Evolutionary conservation across 1,139 yeast species (phyloP).

Genomic region (Diutina neorugosa): DNA sequence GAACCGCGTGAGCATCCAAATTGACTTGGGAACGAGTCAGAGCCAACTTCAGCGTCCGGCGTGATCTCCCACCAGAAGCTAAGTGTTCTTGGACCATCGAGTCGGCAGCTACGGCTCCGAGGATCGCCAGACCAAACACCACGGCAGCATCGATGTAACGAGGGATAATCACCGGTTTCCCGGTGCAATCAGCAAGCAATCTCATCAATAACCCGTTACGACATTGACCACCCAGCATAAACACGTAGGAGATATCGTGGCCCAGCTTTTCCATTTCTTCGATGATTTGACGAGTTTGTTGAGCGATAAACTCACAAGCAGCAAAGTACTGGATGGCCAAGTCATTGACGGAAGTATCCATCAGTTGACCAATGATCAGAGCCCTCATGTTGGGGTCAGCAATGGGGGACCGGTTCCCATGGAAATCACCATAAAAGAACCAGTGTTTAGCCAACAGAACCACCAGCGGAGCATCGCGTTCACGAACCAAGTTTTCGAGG

Average conservation of each 20-base stretch:
- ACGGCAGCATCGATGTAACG: slow-evolving; percentile 94
- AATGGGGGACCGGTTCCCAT: slow-evolving; percentile 93
- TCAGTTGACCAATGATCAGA: slow-evolving; percentile 82
- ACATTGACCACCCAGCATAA: slow-evolving; percentile 95
- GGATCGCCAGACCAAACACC: slow-evolving; percentile 86
- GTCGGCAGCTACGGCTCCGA: slow-evolving; percentile 89
- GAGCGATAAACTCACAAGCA: slow-evolving; percentile 95
- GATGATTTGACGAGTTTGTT: slow-evolving; percentile 90
- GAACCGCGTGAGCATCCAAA: slow-evolving; percentile 10
- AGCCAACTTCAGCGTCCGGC: slow-evolving; percentile 25
- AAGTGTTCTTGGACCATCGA: slow-evolving; percentile 33
- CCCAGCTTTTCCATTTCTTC: slow-evolving; percentile 76
- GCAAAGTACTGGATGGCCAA: slow-evolving; percentile 80
- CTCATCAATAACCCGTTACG: slow-evolving; percentile 82
- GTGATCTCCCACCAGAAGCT: slow-evolving; percentile 22
- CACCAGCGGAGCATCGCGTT: slow-evolving; percentile 49
- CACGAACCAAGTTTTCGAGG: slow-evolving; percentile 54
- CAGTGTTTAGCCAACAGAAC: slow-evolving; percentile 73
- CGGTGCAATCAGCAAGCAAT: slow-evolving; percentile 85
- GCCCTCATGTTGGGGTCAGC: slow-evolving; percentile 94
- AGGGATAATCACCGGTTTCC: slow-evolving; percentile 86
- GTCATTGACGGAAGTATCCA: slow-evolving; percentile 79
- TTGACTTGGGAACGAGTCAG: slow-evolving; percentile 18
- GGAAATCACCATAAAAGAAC: slow-evolving; percentile 91
- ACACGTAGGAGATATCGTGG: slow-evolving; percentile 61